Conservation (phyloP, 352 stramenopile species). For the Globisporangium rhizosaccharum region DNA sequence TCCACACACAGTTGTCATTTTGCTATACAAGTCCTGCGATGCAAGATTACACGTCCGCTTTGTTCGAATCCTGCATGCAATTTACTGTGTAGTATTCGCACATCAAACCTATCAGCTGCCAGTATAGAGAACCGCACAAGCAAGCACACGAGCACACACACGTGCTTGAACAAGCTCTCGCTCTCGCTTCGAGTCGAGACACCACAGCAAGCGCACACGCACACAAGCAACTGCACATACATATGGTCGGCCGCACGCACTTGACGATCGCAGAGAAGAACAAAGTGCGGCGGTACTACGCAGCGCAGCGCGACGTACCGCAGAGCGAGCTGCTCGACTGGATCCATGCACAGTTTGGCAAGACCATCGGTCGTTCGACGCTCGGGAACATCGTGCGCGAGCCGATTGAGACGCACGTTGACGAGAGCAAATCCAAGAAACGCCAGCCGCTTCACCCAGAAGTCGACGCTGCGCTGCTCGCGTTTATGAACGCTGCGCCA, state of each 20-base stretch:
- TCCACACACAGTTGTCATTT: too few species aligned
- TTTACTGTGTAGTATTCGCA: too few species aligned
- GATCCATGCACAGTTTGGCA: constrained; percentile 8
- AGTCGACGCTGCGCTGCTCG: constrained; percentile 7
- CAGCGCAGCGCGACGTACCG: constrained; percentile 1
- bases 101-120: too few species aligned
- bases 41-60: too few species aligned
- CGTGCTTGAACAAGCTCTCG: too few species aligned
- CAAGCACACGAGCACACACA: too few species aligned
- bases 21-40: too few species aligned
- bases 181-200: too few species aligned
- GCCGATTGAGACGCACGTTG: constrained; percentile 8
- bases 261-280: constrained; percentile 14
- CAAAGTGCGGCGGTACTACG: constrained; percentile 6
- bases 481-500: constrained; percentile 1
- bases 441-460: constrained; percentile 1
- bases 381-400: constrained; percentile 12
- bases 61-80: too few species aligned
- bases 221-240: too few species aligned
- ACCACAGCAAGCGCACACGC: background rate
- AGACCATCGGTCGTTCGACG: constrained; percentile 10
- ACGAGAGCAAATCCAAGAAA: constrained; percentile 4
- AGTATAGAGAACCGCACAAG: too few species aligned
- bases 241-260: constrained; percentile 7
- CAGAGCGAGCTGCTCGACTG: constrained; percentile 9